These are phyloP conservation scores for Coemansia sp. DNA, from an alignment of 192 early-diverging fungal species.

Conservation along the genomic window DNA sequence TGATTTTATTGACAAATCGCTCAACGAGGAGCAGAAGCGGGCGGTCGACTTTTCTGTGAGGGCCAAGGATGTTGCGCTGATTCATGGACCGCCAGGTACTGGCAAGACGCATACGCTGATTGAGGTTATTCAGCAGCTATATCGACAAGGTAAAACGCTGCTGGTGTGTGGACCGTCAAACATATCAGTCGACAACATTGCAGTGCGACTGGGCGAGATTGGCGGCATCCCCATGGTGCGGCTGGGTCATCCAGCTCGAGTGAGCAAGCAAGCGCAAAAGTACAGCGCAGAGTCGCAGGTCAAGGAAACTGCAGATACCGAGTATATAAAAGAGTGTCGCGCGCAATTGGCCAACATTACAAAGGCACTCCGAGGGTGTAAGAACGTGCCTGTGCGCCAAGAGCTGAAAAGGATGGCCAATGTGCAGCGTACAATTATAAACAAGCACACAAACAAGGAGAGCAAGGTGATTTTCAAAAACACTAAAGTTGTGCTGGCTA, in stretches of 20 bases:
- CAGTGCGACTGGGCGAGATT: slow-evolving; percentile 67
- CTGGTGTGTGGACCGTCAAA: slow-evolving; percentile 91
- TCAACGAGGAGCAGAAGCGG: slow-evolving; percentile 70
- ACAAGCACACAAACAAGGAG: slow-evolving; percentile 64
- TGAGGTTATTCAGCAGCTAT: slow-evolving; percentile 80
- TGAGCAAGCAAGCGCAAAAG: slow-evolving; percentile 64
- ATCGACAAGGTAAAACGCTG: slow-evolving; percentile 57
- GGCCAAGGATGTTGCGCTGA: slow-evolving; percentile 67
- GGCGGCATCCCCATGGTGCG: slow-evolving; percentile 68
- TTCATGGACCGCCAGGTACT: slow-evolving; percentile 88
- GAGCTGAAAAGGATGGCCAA: slow-evolving; percentile 62
- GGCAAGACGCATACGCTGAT: slow-evolving; percentile 89
- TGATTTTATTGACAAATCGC: slow-evolving; percentile 57
- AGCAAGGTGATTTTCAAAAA: slow-evolving; percentile 53
- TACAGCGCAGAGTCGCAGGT: slow-evolving; percentile 70
- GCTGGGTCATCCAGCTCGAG: slow-evolving; percentile 80
- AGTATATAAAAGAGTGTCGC: slow-evolving; percentile 68
- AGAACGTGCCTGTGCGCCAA: not conserved
- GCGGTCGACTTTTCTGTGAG: slow-evolving; percentile 65
- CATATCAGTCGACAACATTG: slow-evolving; percentile 85
- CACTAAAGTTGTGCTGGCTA: slow-evolving; percentile 71
- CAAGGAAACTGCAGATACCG: slow-evolving; percentile 15
- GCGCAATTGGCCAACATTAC: slow-evolving; percentile 62
- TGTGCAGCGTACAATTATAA: slow-evolving; percentile 66
- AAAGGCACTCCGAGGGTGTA: slow-evolving; percentile 60